A percentile compares a stretch with the other conserved stretches of the same genome.
Conservation (phyloP, 1,139 yeast genomes). For the Wickerhamomyces sp. region DNA sequence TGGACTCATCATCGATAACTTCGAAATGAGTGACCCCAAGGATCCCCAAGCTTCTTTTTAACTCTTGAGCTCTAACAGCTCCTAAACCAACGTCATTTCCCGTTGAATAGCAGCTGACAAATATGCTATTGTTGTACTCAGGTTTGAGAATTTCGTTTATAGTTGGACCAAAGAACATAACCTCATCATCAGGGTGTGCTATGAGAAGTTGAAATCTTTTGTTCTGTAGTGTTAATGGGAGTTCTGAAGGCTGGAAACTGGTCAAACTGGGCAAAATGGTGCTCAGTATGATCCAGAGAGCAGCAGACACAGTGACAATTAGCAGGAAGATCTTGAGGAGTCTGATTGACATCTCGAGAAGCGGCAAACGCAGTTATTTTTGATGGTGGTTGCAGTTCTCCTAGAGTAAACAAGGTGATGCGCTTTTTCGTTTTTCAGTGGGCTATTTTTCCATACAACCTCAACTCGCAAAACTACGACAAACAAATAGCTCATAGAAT, state of each 20-base stretch:
- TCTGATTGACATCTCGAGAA: neutral
- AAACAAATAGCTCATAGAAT: neutral
- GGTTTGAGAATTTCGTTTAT: conserved; percentile 48
- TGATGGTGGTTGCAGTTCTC: too few relatives aligned
- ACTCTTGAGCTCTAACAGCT: conserved; percentile 50
- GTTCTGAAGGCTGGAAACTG: neutral
- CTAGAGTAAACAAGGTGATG: too few relatives aligned
- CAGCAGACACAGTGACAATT: neutral
- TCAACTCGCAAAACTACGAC: too few relatives aligned
- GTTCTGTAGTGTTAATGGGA: conserved; percentile 6
- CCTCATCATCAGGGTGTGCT: conserved; percentile 98
- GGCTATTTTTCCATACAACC: too few relatives aligned
- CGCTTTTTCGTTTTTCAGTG: too few relatives aligned
- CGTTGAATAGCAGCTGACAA: conserved; percentile 65
- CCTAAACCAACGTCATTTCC: conserved; percentile 83
- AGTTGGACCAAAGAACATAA: conserved; percentile 93
- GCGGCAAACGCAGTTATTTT: too few relatives aligned
- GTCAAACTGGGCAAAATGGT: neutral
- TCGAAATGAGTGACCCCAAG: conserved; percentile 45
- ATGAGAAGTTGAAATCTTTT: conserved; percentile 48
- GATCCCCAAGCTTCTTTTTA: conserved; percentile 49
- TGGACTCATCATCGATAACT: conserved; percentile 42
- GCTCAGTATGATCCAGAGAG: conserved; percentile 6
- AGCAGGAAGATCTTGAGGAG: neutral
- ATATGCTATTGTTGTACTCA: conserved; percentile 45